Conservation (phyloP, 164 flowering plant genomes). For the Vitis rupestris region DNA sequence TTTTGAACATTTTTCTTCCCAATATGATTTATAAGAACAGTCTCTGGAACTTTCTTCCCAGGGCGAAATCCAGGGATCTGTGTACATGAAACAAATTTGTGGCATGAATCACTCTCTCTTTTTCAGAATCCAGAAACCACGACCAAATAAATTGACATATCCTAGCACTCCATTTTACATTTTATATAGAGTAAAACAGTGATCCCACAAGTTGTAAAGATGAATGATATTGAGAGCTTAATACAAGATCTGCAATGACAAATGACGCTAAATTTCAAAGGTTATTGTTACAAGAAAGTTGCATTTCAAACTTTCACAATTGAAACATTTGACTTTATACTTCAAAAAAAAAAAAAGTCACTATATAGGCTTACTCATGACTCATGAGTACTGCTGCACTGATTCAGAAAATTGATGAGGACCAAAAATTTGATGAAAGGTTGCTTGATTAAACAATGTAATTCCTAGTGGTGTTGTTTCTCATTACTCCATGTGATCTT, state of each 20-base stretch:
- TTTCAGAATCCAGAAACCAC: not conserved
- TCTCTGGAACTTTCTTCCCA: constrained; percentile 83
- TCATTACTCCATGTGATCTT: too few species aligned
- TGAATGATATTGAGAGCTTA: too few species aligned
- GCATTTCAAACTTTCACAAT: not conserved
- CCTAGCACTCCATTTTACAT: too few species aligned
- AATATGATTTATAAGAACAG: constrained; percentile 55
- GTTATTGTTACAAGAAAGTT: not conserved
- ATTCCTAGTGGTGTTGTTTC: not conserved
- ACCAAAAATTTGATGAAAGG: too few species aligned
- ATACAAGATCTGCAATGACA: not conserved
- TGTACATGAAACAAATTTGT: not conserved
- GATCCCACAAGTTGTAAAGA: not conserved
- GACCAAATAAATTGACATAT: not conserved
- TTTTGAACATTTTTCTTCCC: constrained; percentile 61
- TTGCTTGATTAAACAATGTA: too few species aligned
- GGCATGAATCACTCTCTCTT: not conserved
- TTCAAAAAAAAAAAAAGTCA: too few species aligned
- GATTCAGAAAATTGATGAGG: too few species aligned
- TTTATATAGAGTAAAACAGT: not conserved
- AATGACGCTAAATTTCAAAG: not conserved
- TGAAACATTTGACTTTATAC: not conserved
- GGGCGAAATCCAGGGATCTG: constrained; percentile 98
- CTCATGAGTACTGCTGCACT: too few species aligned
- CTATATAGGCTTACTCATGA: too few species aligned